Conservation (phyloP, 805 yeast species). For the Metschnikowia koreensis region DNA sequence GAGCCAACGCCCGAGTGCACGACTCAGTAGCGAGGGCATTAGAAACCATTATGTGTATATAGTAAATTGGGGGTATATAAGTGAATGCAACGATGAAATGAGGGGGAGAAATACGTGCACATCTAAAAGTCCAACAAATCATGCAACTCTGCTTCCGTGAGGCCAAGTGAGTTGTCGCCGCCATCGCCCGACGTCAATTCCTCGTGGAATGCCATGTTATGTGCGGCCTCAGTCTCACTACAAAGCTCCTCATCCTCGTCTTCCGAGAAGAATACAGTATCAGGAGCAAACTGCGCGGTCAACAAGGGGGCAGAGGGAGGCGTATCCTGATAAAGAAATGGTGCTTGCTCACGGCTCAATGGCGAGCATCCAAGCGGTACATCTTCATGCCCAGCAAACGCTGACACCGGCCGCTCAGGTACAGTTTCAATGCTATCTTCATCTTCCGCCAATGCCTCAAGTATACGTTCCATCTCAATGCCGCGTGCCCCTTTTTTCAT, state of each 20-base stretch:
- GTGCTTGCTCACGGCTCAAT: constrained; percentile 22
- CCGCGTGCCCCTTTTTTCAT: constrained; percentile 19
- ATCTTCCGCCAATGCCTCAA: constrained; percentile 24
- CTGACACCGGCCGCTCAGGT: constrained; percentile 33
- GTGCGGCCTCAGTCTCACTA: constrained; percentile 8
- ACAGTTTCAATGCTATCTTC: constrained; percentile 49
- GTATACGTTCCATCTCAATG: constrained; percentile 9
- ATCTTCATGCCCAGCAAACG: neutral
- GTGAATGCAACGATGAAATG: constrained; percentile 4
- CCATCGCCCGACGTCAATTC: constrained; percentile 12
- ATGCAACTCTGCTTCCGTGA: constrained; percentile 32
- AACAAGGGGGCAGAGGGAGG: constrained; percentile 20
- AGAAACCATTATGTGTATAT: constrained; percentile 1
- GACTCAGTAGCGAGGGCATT: constrained; percentile 19
- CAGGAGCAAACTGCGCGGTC: constrained; percentile 17
- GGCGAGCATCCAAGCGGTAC: constrained; percentile 22
- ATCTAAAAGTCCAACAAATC: constrained; percentile 35
- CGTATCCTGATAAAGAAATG: constrained; percentile 25
- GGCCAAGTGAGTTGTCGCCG: constrained; percentile 22
- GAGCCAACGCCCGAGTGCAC: constrained; percentile 36
- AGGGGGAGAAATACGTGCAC: neutral
- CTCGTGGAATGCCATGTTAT: constrained; percentile 5
- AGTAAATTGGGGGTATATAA: constrained; percentile 1
- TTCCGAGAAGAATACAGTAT: constrained; percentile 22
- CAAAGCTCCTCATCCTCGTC: constrained; percentile 13